Conservation (phyloP, 2,329 filamentous ascomycete species). For the Penicillium sp. region DNA sequence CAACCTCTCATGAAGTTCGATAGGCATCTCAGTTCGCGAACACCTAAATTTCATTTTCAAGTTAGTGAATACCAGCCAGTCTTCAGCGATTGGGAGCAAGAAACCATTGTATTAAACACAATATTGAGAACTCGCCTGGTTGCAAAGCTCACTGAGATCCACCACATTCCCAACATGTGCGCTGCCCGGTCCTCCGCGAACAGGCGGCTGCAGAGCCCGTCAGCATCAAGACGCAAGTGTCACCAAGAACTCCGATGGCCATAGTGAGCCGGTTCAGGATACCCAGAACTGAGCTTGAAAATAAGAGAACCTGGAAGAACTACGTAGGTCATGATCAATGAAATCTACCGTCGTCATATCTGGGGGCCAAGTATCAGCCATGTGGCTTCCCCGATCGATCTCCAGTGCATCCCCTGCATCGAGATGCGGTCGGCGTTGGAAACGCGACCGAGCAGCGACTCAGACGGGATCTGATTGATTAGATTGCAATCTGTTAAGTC, state of each 20-base stretch:
- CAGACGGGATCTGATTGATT: background rate
- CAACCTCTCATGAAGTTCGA: background rate
- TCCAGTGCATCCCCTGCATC: background rate
- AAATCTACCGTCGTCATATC: too few species aligned
- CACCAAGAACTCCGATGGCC: too few species aligned
- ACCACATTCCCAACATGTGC: background rate
- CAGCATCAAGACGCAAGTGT: too few species aligned
- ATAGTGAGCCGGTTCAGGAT: too few species aligned
- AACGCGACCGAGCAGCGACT: background rate
- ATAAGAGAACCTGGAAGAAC: too few species aligned
- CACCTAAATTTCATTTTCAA: background rate
- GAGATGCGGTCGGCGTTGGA: background rate
- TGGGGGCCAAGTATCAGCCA: too few species aligned
- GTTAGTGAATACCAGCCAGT: background rate
- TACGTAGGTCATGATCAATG: too few species aligned
- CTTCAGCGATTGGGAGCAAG: background rate
- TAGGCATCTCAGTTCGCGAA: background rate
- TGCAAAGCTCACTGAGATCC: background rate
- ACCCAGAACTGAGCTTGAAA: too few species aligned
- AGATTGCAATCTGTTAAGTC: too few species aligned
- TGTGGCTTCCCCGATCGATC: background rate
- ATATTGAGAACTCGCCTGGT: background rate
- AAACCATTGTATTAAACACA: background rate
- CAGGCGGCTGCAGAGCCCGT: too few species aligned
- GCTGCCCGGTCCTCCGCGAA: too few species aligned